Conservation (phyloP, 495 filamentous ascomycete genomes). For the Alectoria sarmentosa region DNA sequence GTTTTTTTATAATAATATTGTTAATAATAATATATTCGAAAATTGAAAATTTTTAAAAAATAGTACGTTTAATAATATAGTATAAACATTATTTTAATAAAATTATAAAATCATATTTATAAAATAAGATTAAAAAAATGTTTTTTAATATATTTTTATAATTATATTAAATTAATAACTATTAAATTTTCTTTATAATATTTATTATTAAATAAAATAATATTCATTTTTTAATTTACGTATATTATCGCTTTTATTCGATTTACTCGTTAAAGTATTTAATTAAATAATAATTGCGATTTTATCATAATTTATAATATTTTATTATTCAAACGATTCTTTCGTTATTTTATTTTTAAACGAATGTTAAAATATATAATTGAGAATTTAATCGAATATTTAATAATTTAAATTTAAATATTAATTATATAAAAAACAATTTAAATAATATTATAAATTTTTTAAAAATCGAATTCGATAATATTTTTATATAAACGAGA, state of each 20-base stretch:
- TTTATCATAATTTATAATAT: not conserved
- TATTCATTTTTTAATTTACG: not conserved
- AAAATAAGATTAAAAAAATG: not conserved
- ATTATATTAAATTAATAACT: not conserved
- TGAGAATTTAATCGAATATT: not conserved
- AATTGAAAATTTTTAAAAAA: not conserved
- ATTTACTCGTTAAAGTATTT: not conserved
- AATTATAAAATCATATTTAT: not conserved
- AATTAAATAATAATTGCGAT: not conserved
- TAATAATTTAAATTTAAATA: not conserved
- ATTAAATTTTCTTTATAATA: not conserved
- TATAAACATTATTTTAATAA: not conserved
- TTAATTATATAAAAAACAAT: not conserved
- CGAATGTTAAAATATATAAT: not conserved
- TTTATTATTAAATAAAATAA: not conserved
- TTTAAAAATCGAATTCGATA: not conserved
- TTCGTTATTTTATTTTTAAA: not conserved
- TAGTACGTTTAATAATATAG: not conserved
- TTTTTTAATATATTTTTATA: not conserved
- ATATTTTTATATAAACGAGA: not conserved
- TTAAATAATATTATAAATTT: not conserved
- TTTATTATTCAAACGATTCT: slow-evolving; percentile 1
- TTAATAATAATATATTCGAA: not conserved
- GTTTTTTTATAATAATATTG: not conserved
- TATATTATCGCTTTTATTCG: not conserved